Evolutionary conservation across 305 asterid species (phyloP), one percentile per base, ranked within the genome.

Genomic region (Lippia alba): DNA sequence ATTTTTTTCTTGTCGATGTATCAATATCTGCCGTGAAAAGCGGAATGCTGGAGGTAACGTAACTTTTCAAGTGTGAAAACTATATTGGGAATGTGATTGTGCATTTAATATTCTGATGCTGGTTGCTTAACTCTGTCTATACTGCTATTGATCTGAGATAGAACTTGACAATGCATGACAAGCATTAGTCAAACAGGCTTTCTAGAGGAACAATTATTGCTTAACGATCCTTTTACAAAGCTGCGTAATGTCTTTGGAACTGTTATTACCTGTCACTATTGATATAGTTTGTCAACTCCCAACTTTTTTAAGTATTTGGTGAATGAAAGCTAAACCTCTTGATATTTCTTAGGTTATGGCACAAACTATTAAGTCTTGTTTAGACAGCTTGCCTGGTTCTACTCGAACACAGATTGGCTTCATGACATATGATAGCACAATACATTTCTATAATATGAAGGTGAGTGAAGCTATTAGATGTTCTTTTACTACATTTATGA

Each of bases 331-430:
- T 61, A 56, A 64, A 39, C 41, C 24, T 16, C 67, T 15, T 60
- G 17, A 74, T 70, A 40, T 81, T 67, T 71, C 81, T 84, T 88
- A 90, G 98, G 96, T 83, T 24, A 75, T 87, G 76, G 92, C 97
- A 76, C 86, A 88, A 76, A 90, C 98, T 67, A 85, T 92, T 58
- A 92, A 90, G 75, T 88, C 89, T 77, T 86, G 86, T 77, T 84
- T 92, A 84, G 96, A 90, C 76, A 82, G 74, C 74, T 86, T 92
- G 84, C 96, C 96, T 62, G 98, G 98, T 70, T 85, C 68, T 79
- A 84, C 98, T 56, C 84, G 98, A 73, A 92, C 98, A 41, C 98
- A 87, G 77, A 89, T 92, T 63, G 98, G 98, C 71, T 92, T 92
- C 84, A 89, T 92, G 75, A 90, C 98, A 61, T 92, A 71, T 50